Percentiles rank a stretch among this genome's conserved stretches.
phyloP scores from a whole-genome alignment of 345 rosid genomes.

The Ricinus communis region DNA sequence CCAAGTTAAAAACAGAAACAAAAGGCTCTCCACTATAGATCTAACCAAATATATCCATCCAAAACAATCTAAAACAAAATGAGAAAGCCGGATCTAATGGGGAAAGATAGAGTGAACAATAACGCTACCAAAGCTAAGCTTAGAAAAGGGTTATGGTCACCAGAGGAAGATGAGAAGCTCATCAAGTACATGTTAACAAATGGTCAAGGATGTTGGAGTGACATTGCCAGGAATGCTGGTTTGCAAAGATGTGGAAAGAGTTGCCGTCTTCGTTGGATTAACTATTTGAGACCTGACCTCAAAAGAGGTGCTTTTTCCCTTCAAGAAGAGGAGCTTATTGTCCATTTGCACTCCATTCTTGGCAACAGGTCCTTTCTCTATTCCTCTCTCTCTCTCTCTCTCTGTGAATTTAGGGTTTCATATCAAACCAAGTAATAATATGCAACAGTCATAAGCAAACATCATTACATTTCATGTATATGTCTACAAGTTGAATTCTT shows the following conservation, averaged over 20 bases:
- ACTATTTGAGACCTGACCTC: conserved; percentile 78
- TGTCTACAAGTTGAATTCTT: no score
- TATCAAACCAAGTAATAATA: no score
- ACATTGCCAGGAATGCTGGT: conserved; percentile 75
- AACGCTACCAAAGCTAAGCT: conserved; percentile 41
- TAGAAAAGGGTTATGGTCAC: conserved; percentile 82
- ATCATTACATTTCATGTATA: no score
- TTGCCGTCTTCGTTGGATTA: conserved; percentile 87
- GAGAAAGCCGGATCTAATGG: conserved; percentile 26
- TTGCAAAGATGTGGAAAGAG: conserved; percentile 79
- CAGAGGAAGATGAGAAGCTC: conserved; percentile 81
- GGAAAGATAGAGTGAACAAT: conserved; percentile 25
- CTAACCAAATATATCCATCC: not conserved
- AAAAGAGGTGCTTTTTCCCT: conserved; percentile 76
- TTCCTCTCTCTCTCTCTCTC: not conserved
- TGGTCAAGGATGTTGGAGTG: conserved; percentile 93
- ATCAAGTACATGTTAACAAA: conserved; percentile 64
- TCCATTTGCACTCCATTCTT: conserved; percentile 71
- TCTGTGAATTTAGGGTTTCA: no score
- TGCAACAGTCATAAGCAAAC: no score
- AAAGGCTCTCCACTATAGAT: not conserved
- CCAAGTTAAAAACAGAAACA: conserved; percentile 12
- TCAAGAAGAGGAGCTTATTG: conserved; percentile 71
- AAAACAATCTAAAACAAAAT: not conserved
- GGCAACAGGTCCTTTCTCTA: conserved; percentile 58